Evolutionary conservation across 1,284 basidiomycete genomes (phyloP).

Genomic region (Melanopsichium pennsylvanicum): DNA sequence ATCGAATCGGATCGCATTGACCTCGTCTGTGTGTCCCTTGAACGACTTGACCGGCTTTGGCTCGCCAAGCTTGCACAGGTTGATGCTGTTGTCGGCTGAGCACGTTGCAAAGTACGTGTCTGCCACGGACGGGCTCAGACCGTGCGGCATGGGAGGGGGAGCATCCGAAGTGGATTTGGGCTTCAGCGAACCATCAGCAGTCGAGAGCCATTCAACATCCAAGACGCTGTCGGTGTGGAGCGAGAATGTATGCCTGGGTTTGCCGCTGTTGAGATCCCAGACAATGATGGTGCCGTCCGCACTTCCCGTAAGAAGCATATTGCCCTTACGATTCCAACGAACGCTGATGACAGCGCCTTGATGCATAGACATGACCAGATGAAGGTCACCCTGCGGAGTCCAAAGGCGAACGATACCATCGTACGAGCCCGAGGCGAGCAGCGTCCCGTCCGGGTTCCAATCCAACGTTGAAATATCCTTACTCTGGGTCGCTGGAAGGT

Average conservation of each 20-base stretch:
- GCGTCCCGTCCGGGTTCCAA: slow-evolving; percentile 66
- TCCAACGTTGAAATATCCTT: slow-evolving; percentile 64
- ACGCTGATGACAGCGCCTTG: slow-evolving; percentile 65
- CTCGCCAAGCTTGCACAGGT: slow-evolving; percentile 61
- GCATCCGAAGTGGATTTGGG: slow-evolving; percentile 27
- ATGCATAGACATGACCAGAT: slow-evolving; percentile 66
- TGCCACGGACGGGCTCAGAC: slow-evolving; percentile 43
- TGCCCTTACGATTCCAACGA: slow-evolving; percentile 64
- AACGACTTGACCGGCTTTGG: slow-evolving; percentile 60
- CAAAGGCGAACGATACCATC: slow-evolving; percentile 65
- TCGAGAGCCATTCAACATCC: slow-evolving; percentile 64
- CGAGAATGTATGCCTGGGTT: slow-evolving; percentile 60
- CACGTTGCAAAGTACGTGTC: slow-evolving; percentile 63
- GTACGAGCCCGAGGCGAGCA: slow-evolving; percentile 64
- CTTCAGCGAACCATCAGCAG: slow-evolving; percentile 40
- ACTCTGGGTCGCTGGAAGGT: slow-evolving; percentile 61
- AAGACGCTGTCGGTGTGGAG: slow-evolving; percentile 62
- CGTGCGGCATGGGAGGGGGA: slow-evolving; percentile 46
- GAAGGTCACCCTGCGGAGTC: slow-evolving; percentile 65
- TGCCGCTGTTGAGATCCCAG: slow-evolving; percentile 65
- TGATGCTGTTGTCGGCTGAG: slow-evolving; percentile 63
- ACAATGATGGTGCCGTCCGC: slow-evolving; percentile 64
- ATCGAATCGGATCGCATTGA: slow-evolving; percentile 64
- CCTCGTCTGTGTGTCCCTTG: slow-evolving; percentile 63
- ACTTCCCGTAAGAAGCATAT: slow-evolving; percentile 60